phyloP scores from a whole-genome alignment of 2,329 filamentous ascomycete species.

The Ascochyta fabae region DNA sequence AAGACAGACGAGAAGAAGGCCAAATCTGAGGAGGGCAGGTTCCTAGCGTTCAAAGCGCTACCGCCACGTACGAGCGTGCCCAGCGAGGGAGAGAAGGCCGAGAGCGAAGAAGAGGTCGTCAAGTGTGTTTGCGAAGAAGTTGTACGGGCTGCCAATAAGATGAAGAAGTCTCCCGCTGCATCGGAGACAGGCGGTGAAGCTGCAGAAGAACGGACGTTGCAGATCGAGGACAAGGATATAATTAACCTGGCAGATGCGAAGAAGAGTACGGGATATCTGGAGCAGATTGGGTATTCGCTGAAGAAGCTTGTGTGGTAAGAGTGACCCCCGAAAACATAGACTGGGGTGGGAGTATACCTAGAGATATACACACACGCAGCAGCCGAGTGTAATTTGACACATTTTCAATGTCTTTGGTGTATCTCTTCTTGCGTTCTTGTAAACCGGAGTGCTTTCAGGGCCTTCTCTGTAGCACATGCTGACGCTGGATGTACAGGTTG shows the following conservation, averaged over 20 bases:
- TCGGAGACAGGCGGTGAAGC: slow-evolving; percentile 42
- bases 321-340: not conserved
- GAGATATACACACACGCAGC: not conserved
- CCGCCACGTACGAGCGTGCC: slow-evolving; percentile 55
- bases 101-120: slow-evolving; percentile 62
- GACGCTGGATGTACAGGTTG: not conserved
- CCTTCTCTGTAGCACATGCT: not conserved
- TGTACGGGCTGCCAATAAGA: slow-evolving; percentile 66
- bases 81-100: slow-evolving; percentile 30
- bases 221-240: slow-evolving; percentile 70
- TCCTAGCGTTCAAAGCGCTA: slow-evolving; percentile 64
- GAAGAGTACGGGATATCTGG: slow-evolving; percentile 83
- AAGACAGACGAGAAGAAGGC: slow-evolving; percentile 25
- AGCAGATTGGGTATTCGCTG: slow-evolving; percentile 85
- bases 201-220: slow-evolving; percentile 24
- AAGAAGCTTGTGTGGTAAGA: slow-evolving; percentile 87
- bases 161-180: slow-evolving; percentile 47
- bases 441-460: not conserved
- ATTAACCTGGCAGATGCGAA: slow-evolving; percentile 85
- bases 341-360: not conserved
- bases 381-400: not conserved
- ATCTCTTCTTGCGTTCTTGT: not conserved
- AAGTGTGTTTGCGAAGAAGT: slow-evolving; percentile 77
- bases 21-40: slow-evolving; percentile 34
- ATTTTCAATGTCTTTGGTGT: not conserved